Conservation (phyloP, 257 asterid genomes). For the Forsythia viridissima region DNA sequence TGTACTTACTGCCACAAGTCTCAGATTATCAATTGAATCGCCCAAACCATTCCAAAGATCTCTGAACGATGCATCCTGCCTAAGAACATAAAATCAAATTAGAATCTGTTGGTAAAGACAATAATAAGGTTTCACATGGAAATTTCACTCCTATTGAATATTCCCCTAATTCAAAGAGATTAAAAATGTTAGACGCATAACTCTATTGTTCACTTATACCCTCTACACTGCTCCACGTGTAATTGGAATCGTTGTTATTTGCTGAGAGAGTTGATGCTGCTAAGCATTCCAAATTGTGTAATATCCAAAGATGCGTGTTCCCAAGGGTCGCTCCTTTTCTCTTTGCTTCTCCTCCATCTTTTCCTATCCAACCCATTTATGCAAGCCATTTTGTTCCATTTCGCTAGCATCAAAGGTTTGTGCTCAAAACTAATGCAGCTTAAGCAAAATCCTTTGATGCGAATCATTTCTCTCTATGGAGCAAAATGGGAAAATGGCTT, state of each 20-base stretch:
- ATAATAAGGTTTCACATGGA: background rate
- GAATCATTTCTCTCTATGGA: background rate
- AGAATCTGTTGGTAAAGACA: constrained; percentile 17
- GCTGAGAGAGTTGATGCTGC: background rate
- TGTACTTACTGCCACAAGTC: constrained; percentile 79
- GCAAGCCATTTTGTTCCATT: background rate
- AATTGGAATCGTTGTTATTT: background rate
- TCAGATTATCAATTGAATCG: constrained; percentile 58
- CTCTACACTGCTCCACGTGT: too few relatives aligned
- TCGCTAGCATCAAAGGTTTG: background rate
- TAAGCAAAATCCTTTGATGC: background rate
- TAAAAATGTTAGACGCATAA: background rate
- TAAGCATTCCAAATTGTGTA: background rate
- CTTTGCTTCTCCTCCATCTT: background rate
- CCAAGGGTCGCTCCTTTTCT: background rate
- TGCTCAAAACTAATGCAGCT: background rate
- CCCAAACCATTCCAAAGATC: constrained; percentile 81
- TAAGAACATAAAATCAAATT: constrained; percentile 29
- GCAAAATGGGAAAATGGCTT: background rate
- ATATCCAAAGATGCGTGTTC: background rate
- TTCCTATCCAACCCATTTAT: background rate
- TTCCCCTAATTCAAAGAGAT: background rate
- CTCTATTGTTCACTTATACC: background rate
- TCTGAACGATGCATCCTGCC: constrained; percentile 52
- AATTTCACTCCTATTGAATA: background rate